Base-by-base conservation (phyloP, 2,329 filamentous ascomycete genomes). In the Sclerotiophoma versabilis region DNA sequence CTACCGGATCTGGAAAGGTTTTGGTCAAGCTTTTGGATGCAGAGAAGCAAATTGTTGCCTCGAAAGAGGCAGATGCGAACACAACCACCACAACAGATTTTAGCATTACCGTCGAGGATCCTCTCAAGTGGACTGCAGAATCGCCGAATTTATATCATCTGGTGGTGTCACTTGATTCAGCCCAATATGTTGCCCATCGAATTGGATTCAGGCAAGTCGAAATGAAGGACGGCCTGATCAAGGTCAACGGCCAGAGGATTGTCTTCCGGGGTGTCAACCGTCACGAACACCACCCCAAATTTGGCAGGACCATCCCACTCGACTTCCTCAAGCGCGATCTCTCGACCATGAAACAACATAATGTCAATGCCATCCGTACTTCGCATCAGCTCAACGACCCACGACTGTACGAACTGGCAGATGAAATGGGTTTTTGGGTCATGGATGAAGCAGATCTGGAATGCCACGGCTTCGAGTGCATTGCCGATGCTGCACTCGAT, bases 361-460 rank as follows among this genome's bases (percentile, higher is more conserved):
- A 90, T 63, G 81, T 91, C 74, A 91, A 91, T 59, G 85, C 88
- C 0, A 79, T 91, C 5, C 84, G 88, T 0, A 87, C 84, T 45
- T 87, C 83, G 1, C 88, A 91, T 66, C 87, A 91, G 56, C 85
- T 87, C 0, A 86, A 84, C n/a, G 81, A 88, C 59, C 81, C 83
- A 1, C 76, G 78, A 2, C 65, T 89, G 1, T 83, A 85, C 26
- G 83, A 85, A 44, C 73, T 89, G 1, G 83, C 83, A 5, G 85
- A 89, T 59, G 84, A 88, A 68, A 77, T 89, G n/a, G 87, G 87
- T 0, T 75, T 89, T 10, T 89, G 85, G 83, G 81, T 89, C 6
- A 81, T 89, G 30, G 84, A 81, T 49, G 80, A 82, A 66, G 79
- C 80, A 0, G 80, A 83, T 62, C 58, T 82, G 2, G 80, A 82